Evolutionary conservation across 805 yeast genomes (phyloP), one percentile per base, ranked within the genome.

Genomic region (Zygoascus tannicola): DNA sequence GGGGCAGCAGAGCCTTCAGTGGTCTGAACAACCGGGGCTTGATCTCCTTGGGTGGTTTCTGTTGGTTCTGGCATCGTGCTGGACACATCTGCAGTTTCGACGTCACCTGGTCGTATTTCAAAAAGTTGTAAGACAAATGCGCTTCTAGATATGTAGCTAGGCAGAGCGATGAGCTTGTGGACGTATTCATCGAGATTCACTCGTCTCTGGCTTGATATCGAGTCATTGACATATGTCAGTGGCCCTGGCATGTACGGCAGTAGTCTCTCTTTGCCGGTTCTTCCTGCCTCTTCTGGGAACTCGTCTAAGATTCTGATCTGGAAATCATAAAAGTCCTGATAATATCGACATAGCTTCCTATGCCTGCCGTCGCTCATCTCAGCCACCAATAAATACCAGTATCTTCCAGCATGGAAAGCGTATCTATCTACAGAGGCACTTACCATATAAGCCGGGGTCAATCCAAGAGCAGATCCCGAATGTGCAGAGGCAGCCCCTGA

Each of bases 211-310:
- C 68, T 63, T 1, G 81, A 73, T 32, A 76, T 75, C 14, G 77
- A 65, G 64, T 90, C 97, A 49, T 86, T 86, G 44, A 92, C 95
- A 56, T 82, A 84, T 32, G 94, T 81, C 39, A 90, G 71, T 2
- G 98, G 99, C 1, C 97, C 98, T 0, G 98, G 97, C 56, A 92
- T 88, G 52, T 81, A 86, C 5, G 98, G 98, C 45, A 92, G 71
- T 23, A 83, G 80, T 51, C 98, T 76, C 42, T 78, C 76, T 22
- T 77, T 70, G 62, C 83, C 83, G 44, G 79, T 81, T 52, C 85
- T 79, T 12, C 97, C 97, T 5, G 97, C 95, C 63, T 90, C 98
- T 48, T 74, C 78, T 5, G 97, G 97, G 70, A 84, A 92, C 22
- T 79, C 71, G 55, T 83, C 92, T 41, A 90, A 69, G 41, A 92